phyloP scores from a whole-genome alignment of 106 monocot species.

The Xerophyta viscosa region DNA sequence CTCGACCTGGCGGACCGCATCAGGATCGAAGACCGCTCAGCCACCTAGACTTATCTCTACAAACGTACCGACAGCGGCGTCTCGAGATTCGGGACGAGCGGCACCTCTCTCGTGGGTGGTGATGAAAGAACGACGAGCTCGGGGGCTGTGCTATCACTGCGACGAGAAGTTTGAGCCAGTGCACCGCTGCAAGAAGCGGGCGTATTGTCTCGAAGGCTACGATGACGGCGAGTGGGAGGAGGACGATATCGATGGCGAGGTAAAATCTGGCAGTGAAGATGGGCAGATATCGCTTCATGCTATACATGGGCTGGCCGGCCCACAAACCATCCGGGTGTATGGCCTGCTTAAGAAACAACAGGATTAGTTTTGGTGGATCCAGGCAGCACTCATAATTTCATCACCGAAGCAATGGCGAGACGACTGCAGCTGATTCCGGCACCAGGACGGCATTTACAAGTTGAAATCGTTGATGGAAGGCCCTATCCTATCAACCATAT shows the following conservation, averaged over 20 bases:
- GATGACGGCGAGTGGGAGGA: background rate
- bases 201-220: background rate
- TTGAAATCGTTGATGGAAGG: background rate
- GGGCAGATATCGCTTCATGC: background rate
- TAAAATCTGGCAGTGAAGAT: background rate
- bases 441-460: background rate
- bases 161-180: background rate
- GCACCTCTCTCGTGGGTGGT: background rate
- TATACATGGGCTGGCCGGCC: background rate
- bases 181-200: background rate
- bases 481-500: background rate
- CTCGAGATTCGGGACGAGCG: no score
- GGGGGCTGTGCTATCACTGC: background rate
- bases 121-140: background rate
- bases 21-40: no score
- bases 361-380: background rate
- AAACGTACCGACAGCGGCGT: no score
- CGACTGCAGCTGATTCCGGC: background rate
- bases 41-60: no score
- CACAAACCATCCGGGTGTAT: background rate
- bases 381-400: conserved; percentile 1
- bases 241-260: background rate
- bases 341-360: background rate
- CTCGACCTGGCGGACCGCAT: no score
- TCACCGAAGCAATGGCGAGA: background rate